phyloP scores from a whole-genome alignment of 805 yeast species.

The Saturnispora quitensis region DNA sequence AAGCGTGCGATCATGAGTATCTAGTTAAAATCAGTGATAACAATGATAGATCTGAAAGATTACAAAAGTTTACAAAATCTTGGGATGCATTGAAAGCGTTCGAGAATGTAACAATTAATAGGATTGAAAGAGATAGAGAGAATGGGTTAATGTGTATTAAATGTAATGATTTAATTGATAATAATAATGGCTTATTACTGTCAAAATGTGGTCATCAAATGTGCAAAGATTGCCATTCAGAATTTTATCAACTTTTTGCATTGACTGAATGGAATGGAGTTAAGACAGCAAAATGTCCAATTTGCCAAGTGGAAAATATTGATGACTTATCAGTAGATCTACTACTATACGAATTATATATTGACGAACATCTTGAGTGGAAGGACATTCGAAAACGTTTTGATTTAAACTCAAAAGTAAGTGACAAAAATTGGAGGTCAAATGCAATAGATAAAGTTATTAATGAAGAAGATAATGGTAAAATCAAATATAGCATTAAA shows the following conservation, averaged over 20 bases:
- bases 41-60: slow-evolving; percentile 31
- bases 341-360: slow-evolving; percentile 41
- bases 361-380: slow-evolving; percentile 24
- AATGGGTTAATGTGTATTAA: slow-evolving; percentile 49
- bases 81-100: slow-evolving; percentile 19
- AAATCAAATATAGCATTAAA: slow-evolving; percentile 59
- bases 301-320: slow-evolving; percentile 37
- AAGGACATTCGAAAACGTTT: slow-evolving; percentile 17
- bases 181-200: slow-evolving; percentile 35
- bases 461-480: slow-evolving; percentile 27
- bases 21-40: slow-evolving; percentile 57
- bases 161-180: slow-evolving; percentile 48
- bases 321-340: slow-evolving; percentile 37
- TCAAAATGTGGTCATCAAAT: slow-evolving; percentile 69
- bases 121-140: slow-evolving; percentile 29
- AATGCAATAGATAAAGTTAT: slow-evolving; percentile 22
- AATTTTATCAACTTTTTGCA: slow-evolving; percentile 38
- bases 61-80: slow-evolving; percentile 26
- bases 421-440: slow-evolving; percentile 21
- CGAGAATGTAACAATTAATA: slow-evolving; percentile 19
- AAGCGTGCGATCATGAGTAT: slow-evolving; percentile 76
- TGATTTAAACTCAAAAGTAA: slow-evolving; percentile 16
- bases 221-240: slow-evolving; percentile 50
- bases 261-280: slow-evolving; percentile 28
- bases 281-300: slow-evolving; percentile 41